Base-by-base conservation (phyloP, 148 eudicot species). In the Diospyros kaki region DNA sequence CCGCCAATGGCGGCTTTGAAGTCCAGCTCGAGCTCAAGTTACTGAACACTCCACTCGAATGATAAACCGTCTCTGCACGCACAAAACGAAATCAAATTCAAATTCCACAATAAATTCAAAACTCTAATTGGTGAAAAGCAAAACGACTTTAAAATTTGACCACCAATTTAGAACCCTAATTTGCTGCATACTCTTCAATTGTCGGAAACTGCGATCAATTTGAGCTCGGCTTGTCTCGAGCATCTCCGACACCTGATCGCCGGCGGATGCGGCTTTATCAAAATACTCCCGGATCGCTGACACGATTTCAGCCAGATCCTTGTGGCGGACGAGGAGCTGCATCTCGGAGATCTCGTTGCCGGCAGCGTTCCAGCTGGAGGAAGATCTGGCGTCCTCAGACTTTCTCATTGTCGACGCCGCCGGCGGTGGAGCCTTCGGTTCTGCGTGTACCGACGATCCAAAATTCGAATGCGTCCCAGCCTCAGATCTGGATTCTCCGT, bases 1-100 rank as follows among this genome's bases (percentile, higher is more conserved):
- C 93, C 0, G 97, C 93, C 85, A 95, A 71, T 54, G 99, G 99
- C 46, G 99, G 99, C 79, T 93, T 95, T 5, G 97, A 95, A 76
- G 93, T 89, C 97, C 97, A 95, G 81, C 82, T 95, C 2, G 99
- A 95, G 84, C 99, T 95, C 85, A 95, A 79, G 79, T 78, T 95
- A 79, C 91, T 92, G 64, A 95, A 87, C 76, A 95, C 84, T 54
- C 99, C 97, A 79, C 93, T 92, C 8, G 99, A 95, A 83, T 95
- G 99, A 83, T 95, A 93, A 40, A 95, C 96, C 18, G 97, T 95
- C 83, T 93, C 99, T 95, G 83, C 81, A 84, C 77, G 8, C 52
- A 48, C 4, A 48, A 73, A 76, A 59, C 50, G 73, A 74, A 44
- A 53, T 44, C 4, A 15, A 73, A 58, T 70, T 7, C 56, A 70